Conservation (phyloP, 2,329 filamentous ascomycete genomes). For the Helminthosporium solani region DNA sequence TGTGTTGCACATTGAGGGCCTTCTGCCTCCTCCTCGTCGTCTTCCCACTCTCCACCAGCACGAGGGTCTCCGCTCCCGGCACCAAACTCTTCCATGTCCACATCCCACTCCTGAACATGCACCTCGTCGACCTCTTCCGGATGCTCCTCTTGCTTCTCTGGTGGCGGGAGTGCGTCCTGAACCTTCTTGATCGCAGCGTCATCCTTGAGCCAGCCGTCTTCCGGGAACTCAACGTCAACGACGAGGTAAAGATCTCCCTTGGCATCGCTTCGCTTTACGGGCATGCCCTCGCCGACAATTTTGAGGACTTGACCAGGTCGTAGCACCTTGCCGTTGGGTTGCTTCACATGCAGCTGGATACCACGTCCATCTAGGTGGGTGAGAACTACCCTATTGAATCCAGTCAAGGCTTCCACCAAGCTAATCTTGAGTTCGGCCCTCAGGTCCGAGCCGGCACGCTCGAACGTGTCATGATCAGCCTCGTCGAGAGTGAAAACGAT, state of each 20-base stretch:
- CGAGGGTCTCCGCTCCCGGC: constrained; percentile 68
- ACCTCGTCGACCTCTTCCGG: constrained; percentile 79
- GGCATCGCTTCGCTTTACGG: constrained; percentile 77
- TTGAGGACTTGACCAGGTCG: constrained; percentile 83
- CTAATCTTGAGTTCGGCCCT: constrained; percentile 79
- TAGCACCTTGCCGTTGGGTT: constrained; percentile 71
- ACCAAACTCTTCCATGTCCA: constrained; percentile 81
- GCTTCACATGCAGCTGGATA: constrained; percentile 75
- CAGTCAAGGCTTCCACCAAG: constrained; percentile 78
- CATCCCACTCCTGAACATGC: constrained; percentile 72
- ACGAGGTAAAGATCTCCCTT: constrained; percentile 86
- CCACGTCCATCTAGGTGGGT: constrained; percentile 93
- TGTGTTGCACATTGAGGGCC: constrained; percentile 73
- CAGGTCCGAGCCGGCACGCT: constrained; percentile 79
- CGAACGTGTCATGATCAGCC: constrained; percentile 77
- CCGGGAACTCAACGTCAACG: constrained; percentile 84
- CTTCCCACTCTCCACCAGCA: constrained; percentile 67
- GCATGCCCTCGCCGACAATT: constrained; percentile 90
- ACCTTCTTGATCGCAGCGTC: constrained; percentile 71
- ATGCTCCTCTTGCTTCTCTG: constrained; percentile 59
- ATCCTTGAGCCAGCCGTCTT: constrained; percentile 74
- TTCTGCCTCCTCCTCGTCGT: constrained; percentile 62
- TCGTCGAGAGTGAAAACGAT: constrained; percentile 88
- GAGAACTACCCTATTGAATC: constrained; percentile 86
- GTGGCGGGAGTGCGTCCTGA: constrained; percentile 69